These are phyloP conservation scores for Asterophora parasitica DNA, from an alignment of 768 basidiomycete species.

Conservation along the genomic window DNA sequence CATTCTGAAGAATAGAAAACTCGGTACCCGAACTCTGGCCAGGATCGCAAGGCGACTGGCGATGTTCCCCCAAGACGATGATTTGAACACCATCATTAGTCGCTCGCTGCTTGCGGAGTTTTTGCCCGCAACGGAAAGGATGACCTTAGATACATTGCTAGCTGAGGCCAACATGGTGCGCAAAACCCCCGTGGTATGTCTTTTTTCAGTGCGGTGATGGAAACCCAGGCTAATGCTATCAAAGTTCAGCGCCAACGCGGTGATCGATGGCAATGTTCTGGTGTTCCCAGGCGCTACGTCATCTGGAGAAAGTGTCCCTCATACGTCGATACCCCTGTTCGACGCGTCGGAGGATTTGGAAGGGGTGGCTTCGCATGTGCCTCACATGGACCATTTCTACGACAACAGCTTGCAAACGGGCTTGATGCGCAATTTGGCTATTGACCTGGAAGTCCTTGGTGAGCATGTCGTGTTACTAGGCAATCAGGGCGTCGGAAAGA, in stretches of 20 bases:
- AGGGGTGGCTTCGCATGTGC: slow-evolving; percentile 54
- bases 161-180: slow-evolving; percentile 45
- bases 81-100: slow-evolving; percentile 43
- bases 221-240: slow-evolving; percentile 5
- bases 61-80: slow-evolving; percentile 37
- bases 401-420: slow-evolving; percentile 67
- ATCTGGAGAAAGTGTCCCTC: slow-evolving; percentile 23
- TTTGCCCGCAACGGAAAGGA: slow-evolving; percentile 52
- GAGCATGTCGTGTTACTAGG: slow-evolving; percentile 65
- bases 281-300: slow-evolving; percentile 44
- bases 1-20: slow-evolving; percentile 55
- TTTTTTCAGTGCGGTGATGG: neutral
- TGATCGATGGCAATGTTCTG: slow-evolving; percentile 32
- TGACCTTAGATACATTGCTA: slow-evolving; percentile 47
- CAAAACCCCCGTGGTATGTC: slow-evolving; percentile 34
- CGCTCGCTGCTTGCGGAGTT: slow-evolving; percentile 55
- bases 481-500: slow-evolving; percentile 73
- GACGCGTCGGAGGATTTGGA: slow-evolving; percentile 44
- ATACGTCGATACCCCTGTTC: slow-evolving; percentile 45
- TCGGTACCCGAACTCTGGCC: slow-evolving; percentile 57
- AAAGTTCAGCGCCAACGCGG: slow-evolving; percentile 47
- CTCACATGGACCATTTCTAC: slow-evolving; percentile 68
- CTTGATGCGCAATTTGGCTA: slow-evolving; percentile 59
- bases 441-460: slow-evolving; percentile 55
- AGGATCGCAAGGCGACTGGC: slow-evolving; percentile 50